phyloP scores from a whole-genome alignment of 192 early-diverging fungal genomes.

The Backusella mclennaniae region DNA sequence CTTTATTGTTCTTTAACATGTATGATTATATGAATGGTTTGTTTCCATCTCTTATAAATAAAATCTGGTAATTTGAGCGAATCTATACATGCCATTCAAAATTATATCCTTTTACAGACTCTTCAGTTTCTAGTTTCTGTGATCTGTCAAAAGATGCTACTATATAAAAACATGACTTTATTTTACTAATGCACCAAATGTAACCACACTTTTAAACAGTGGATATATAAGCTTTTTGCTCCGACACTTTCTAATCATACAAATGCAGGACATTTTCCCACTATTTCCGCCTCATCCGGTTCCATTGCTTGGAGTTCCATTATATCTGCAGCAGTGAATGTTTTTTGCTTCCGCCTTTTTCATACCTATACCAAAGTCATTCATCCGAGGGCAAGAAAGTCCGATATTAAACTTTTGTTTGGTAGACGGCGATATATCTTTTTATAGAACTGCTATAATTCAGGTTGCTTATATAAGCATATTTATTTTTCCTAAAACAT shows the following conservation, averaged over 20 bases:
- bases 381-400: not conserved
- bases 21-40: not conserved
- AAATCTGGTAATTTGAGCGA: not conserved
- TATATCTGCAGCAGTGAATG: not conserved
- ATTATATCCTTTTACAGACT: not conserved
- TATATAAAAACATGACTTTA: not conserved
- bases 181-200: not conserved
- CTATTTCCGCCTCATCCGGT: not conserved
- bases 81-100: not conserved
- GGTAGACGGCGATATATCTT: not conserved
- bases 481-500: not conserved
- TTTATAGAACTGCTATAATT: not conserved
- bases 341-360: not conserved
- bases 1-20: too few relatives aligned
- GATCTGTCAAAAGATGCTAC: not conserved
- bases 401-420: not conserved
- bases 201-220: not conserved
- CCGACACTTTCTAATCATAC: not conserved
- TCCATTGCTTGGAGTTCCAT: not conserved
- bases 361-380: not conserved
- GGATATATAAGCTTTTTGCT: not conserved
- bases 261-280: not conserved
- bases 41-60: not conserved
- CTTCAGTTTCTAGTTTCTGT: not conserved
- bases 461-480: not conserved